Conservation (phyloP, 106 monocot species). For the Alisma plantagoaquatica region DNA sequence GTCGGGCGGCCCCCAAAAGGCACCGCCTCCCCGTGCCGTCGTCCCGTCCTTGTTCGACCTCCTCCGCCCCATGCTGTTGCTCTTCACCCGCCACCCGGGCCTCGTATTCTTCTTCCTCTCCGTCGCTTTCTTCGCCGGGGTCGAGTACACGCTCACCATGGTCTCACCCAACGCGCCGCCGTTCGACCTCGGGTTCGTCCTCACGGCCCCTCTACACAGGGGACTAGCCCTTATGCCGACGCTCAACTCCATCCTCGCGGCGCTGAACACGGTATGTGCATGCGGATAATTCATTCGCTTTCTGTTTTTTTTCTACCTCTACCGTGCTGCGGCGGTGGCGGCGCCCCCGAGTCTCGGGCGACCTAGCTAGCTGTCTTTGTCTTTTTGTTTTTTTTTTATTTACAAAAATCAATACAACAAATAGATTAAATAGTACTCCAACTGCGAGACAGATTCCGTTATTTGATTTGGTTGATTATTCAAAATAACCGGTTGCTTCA, state of each 20-base stretch:
- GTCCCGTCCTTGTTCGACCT: too few species aligned
- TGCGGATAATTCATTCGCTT: background rate
- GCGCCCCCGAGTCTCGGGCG: too few species aligned
- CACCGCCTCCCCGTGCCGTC: too few species aligned
- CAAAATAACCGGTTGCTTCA: too few species aligned
- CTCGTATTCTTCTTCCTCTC: slow-evolving; percentile 26
- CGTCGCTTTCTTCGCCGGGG: slow-evolving; percentile 78
- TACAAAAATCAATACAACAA: background rate
- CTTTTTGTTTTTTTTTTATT: too few species aligned
- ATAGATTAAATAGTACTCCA: too few species aligned
- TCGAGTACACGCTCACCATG: slow-evolving; percentile 87
- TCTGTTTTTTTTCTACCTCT: too few species aligned
- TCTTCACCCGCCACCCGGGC: slow-evolving; percentile 27
- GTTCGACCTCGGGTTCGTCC: slow-evolving; percentile 60
- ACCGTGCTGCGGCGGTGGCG: too few species aligned
- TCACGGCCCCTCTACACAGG: slow-evolving; percentile 36
- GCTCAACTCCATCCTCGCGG: slow-evolving; percentile 73
- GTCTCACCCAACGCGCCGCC: slow-evolving; percentile 54
- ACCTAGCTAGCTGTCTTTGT: too few species aligned
- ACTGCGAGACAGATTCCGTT: too few species aligned
- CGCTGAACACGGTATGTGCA: slow-evolving; percentile 62
- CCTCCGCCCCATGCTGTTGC: background rate
- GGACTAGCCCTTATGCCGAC: slow-evolving; percentile 30
- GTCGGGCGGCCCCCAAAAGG: too few species aligned
- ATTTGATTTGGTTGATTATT: too few species aligned